A percentile compares a stretch with the other conserved stretches of the same genome.
phyloP scores from a whole-genome alignment of 1,139 yeast genomes.

The Debaryomycetaceae sp. region DNA sequence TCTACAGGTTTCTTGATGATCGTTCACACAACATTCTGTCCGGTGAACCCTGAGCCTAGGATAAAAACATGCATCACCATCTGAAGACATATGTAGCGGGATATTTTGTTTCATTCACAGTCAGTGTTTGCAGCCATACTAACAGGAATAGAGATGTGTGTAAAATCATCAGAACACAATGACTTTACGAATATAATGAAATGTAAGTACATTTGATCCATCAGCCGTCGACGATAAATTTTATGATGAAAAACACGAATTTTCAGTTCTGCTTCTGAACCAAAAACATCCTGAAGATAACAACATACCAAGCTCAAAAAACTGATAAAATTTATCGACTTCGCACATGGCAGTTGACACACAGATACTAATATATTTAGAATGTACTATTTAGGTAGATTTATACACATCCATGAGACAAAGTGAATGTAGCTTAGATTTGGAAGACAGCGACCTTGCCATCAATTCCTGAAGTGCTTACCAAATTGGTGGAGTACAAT shows the following conservation, averaged over 20 bases:
- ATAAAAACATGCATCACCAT: constrained; percentile 88
- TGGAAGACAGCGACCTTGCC: constrained; percentile 78
- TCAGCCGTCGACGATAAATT: not conserved
- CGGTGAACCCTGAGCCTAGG: constrained; percentile 69
- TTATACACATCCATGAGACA: not conserved
- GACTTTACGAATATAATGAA: not conserved
- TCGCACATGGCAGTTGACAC: not conserved
- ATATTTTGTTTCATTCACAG: not conserved
- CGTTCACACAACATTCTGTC: constrained; percentile 43
- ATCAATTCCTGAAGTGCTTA: constrained; percentile 63
- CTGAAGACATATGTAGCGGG: constrained; percentile 39
- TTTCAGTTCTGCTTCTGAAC: constrained; percentile 93
- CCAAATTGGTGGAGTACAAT: constrained; percentile 48
- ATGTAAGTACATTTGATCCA: not conserved
- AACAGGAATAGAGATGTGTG: not conserved
- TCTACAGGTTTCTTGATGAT: constrained; percentile 27
- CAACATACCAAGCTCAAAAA: constrained; percentile 29
- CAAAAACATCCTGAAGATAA: constrained; percentile 63
- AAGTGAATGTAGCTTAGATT: constrained; percentile 10
- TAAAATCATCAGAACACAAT: not conserved
- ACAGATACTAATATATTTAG: not conserved
- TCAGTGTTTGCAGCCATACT: not conserved
- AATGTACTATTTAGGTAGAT: not conserved
- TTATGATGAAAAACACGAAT: constrained; percentile 56
- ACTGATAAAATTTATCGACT: constrained; percentile 1